Conservation (phyloP, 192 early-diverging fungal species). For the Funneliformis mosseae region DNA sequence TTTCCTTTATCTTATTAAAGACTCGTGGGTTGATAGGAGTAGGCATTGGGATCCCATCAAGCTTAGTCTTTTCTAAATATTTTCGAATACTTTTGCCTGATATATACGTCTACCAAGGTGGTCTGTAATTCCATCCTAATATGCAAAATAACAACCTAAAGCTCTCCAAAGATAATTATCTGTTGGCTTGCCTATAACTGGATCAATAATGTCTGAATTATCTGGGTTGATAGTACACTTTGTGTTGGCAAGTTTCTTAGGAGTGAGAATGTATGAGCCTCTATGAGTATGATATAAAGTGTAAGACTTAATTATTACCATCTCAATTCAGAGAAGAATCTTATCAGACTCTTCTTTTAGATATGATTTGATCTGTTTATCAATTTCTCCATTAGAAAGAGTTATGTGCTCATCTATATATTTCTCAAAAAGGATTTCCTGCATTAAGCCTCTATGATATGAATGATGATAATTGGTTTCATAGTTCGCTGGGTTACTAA, state of each 20-base stretch:
- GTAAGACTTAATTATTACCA: not conserved
- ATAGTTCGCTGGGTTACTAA: not conserved
- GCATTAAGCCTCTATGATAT: not conserved
- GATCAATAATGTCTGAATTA: too few relatives aligned
- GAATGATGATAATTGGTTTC: not conserved
- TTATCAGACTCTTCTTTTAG: not conserved
- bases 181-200: too few relatives aligned
- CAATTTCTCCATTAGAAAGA: not conserved
- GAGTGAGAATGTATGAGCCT: not conserved
- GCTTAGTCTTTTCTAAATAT: not conserved
- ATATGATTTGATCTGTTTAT: not conserved
- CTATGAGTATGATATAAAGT: not conserved
- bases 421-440: too few relatives aligned
- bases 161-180: too few relatives aligned
- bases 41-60: conserved; percentile 5
- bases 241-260: too few relatives aligned
- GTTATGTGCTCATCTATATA: not conserved
- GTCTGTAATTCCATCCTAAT: too few relatives aligned
- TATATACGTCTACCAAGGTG: too few relatives aligned
- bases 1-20: not conserved
- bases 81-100: too few relatives aligned
- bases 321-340: not conserved
- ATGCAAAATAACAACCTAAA: too few relatives aligned
- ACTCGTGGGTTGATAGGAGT: not conserved
- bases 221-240: too few relatives aligned